These are phyloP conservation scores for Naganishia vaughanmartiniae DNA, from an alignment of 768 basidiomycete species.

Conservation along the genomic window DNA sequence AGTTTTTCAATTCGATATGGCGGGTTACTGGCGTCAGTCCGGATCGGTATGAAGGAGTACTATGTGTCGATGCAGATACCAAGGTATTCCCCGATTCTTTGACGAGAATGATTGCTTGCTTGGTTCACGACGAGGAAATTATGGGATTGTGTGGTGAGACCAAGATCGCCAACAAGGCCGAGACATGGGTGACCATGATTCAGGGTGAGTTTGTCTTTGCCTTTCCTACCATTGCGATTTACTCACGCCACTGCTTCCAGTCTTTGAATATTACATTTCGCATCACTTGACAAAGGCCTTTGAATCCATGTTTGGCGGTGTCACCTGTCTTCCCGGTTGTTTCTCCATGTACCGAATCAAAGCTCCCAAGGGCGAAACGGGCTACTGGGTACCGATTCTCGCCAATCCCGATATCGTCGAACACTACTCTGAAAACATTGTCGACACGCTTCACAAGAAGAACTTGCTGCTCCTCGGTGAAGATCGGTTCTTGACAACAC, in stretches of 20 bases:
- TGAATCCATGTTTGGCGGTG: slow-evolving; percentile 99
- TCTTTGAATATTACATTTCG: slow-evolving; percentile 99
- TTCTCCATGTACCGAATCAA: slow-evolving; percentile 99
- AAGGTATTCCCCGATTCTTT: slow-evolving; percentile 98
- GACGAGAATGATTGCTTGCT: slow-evolving; percentile 91
- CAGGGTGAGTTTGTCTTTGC: slow-evolving; percentile 66
- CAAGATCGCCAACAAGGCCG: slow-evolving; percentile 98
- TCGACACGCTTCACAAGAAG: slow-evolving; percentile 99
- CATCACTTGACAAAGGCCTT: slow-evolving; percentile 99
- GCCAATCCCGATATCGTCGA: slow-evolving; percentile 98
- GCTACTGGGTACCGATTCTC: slow-evolving; percentile 97
- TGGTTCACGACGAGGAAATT: slow-evolving; percentile 95
- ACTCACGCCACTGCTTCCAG: slow-evolving; percentile 55
- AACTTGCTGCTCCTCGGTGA: slow-evolving; percentile 94
- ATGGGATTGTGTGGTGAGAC: slow-evolving; percentile 99
- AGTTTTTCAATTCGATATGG: slow-evolving; percentile 99
- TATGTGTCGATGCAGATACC: slow-evolving; percentile 96
- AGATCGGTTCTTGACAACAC: slow-evolving; percentile 96
- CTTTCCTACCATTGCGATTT: neutral
- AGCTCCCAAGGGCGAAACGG: slow-evolving; percentile 90
- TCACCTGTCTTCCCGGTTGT: slow-evolving; percentile 97
- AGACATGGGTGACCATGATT: slow-evolving; percentile 99
- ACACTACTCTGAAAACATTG: slow-evolving; percentile 98
- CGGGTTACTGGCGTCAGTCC: slow-evolving; percentile 90
- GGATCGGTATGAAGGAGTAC: slow-evolving; percentile 88